Base-by-base conservation (phyloP, 176 grass and related monocot genomes). In the Tillandsia fasciculata region DNA sequence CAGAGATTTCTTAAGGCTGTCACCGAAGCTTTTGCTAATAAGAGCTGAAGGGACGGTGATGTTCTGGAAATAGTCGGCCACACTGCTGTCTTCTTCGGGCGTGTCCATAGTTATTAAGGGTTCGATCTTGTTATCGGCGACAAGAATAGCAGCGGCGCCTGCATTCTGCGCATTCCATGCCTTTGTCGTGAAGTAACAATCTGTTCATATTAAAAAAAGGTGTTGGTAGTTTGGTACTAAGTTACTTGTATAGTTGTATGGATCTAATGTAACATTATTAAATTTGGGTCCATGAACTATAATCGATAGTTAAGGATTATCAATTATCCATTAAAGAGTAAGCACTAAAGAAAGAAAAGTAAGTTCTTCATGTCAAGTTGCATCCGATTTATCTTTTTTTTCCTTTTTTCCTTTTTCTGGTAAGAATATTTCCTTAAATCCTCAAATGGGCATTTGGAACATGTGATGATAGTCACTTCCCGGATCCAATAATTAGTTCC, bases 91-190 rank as follows among this genome's bases (percentile, higher is more conserved):
- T 52, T 96, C 84, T 58, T 96, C 76, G 23, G 91, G 91, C 13
- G 84, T 90, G 70, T 96, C 91, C 91, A 96, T 96, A 53, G 91
- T 96, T 77, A 96, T 96, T 53, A 96, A 76, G 12, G 91, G 91
- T 51, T 96, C 87, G 12, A 77, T 78, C 78, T 96, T 96, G 82
- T 90, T 72, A 81, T 96, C 91, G 17, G 91, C 91, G 13, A 96
- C 91, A 63, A 96, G 81, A 20, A 96, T 87, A 0, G 91, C 87
- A 0, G 87, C 91, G 2, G 85, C 91, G 53, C 91, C 91, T 29
- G 87, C 84, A 2, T 96, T 96, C 81, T 96, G 91, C 49, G 91
- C 84, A 69, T 96, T 74, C 87, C 87, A 96, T 74, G 91, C 91
- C 77, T 96, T 96, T 70, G 86, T 87, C 65, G 91, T 85, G 49